phyloP scores from a whole-genome alignment of 2,329 filamentous ascomycete species.

The Onygenales sp. region DNA sequence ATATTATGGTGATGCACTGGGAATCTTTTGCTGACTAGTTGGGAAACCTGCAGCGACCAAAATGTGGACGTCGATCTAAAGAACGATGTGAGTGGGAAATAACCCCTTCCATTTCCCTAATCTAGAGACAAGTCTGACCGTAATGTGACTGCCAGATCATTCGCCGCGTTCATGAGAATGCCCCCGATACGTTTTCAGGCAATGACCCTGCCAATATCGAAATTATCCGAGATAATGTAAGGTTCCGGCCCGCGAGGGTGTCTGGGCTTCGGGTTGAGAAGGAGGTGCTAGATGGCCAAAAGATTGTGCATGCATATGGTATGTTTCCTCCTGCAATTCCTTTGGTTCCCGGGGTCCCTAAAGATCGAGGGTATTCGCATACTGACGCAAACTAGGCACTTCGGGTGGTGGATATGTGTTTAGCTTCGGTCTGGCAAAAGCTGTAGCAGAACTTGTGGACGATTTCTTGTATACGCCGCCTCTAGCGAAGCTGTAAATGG shows the following conservation, averaged over 20 bases:
- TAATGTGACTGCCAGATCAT: background rate
- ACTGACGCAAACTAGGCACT: background rate
- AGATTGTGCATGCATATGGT: conserved; percentile 1
- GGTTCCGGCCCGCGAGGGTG: conserved; percentile 32
- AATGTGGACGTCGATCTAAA: background rate
- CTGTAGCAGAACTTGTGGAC: background rate
- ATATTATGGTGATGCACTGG: background rate
- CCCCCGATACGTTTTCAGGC: background rate
- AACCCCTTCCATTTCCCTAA: no score
- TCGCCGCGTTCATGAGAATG: background rate
- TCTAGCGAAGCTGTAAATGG: background rate
- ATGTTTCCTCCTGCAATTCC: background rate
- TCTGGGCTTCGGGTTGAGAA: conserved; percentile 43
- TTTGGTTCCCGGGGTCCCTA: background rate
- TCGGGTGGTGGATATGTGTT: background rate
- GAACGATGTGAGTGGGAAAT: background rate
- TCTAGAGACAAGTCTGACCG: no score
- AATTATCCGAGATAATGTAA: conserved; percentile 36
- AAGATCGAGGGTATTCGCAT: background rate
- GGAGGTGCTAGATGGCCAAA: conserved; percentile 22
- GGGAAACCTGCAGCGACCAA: background rate
- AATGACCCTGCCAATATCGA: conserved; percentile 15
- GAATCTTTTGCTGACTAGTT: background rate
- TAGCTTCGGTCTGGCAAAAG: background rate
- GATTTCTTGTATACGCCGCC: background rate